These are phyloP conservation scores for Ceratocystis smalleyi DNA, from an alignment of 2,329 filamentous ascomycete species.

Conservation along the genomic window DNA sequence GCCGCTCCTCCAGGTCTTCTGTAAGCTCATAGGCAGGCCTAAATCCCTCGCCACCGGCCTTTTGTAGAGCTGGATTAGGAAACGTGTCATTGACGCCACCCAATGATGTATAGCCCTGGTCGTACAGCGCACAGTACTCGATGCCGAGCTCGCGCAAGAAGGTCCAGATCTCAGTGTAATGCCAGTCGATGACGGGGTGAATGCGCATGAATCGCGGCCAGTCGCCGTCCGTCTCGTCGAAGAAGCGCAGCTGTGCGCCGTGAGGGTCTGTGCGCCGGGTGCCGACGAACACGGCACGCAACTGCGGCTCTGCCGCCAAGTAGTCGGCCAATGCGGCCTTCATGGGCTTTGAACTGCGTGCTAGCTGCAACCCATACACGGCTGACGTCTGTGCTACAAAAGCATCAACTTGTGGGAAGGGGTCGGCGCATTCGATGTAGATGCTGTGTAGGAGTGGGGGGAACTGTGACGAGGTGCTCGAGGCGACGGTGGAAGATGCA, in stretches of 20 bases:
- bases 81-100: conserved; percentile 79
- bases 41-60: conserved; percentile 31
- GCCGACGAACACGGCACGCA: conserved; percentile 62
- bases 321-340: conserved; percentile 83
- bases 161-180: conserved; percentile 86
- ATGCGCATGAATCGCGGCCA: conserved; percentile 91
- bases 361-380: conserved; percentile 79
- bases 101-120: conserved; percentile 77
- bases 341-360: conserved; percentile 77
- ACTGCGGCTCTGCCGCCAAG: conserved; percentile 61
- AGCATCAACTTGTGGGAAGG: conserved; percentile 70
- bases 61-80: conserved; percentile 60
- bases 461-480: conserved; percentile 19
- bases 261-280: conserved; percentile 87
- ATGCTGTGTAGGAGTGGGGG: conserved; percentile 53
- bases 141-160: conserved; percentile 68
- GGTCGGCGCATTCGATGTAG: conserved; percentile 73
- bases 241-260: conserved; percentile 60
- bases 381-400: conserved; percentile 93
- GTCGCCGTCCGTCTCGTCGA: conserved; percentile 71
- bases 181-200: conserved; percentile 95
- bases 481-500: conserved; percentile 17
- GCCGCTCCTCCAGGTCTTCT: conserved; percentile 60
- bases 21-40: conserved; percentile 61
- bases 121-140: conserved; percentile 76